These are phyloP conservation scores for Starmerella scarabaei DNA, from an alignment of 805 yeast genomes.

Conservation along the genomic window DNA sequence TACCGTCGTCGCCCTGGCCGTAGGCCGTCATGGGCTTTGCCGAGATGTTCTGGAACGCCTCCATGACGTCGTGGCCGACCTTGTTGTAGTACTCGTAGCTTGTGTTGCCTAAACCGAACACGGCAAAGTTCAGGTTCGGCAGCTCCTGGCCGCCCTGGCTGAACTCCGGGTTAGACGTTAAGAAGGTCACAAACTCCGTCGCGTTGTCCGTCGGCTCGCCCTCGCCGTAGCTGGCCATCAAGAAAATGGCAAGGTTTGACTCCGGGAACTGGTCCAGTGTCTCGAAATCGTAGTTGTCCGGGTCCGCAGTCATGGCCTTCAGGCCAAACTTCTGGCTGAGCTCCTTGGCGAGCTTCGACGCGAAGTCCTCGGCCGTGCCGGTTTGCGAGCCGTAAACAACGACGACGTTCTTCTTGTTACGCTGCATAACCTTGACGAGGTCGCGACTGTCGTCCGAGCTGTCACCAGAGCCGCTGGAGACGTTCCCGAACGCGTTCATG, in stretches of 20 bases:
- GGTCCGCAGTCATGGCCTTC: conserved; percentile 71
- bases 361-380: conserved; percentile 97
- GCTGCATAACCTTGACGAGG: conserved; percentile 31
- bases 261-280: conserved; percentile 51
- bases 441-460: conserved; percentile 10
- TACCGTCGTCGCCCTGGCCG: conserved; percentile 93
- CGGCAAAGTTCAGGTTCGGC: conserved; percentile 47
- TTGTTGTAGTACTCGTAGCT: conserved; percentile 89
- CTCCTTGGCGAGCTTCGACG: conserved; percentile 80
- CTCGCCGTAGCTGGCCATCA: conserved; percentile 92
- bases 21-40: conserved; percentile 61
- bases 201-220: conserved; percentile 98
- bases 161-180: conserved; percentile 39
- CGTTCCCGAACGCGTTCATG: not conserved
- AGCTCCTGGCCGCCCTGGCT: conserved; percentile 31
- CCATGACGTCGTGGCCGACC: conserved; percentile 46
- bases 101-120: conserved; percentile 89
- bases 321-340: conserved; percentile 69
- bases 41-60: conserved; percentile 45
- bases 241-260: conserved; percentile 51
- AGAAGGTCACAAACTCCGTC: conserved; percentile 60
- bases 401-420: conserved; percentile 58
- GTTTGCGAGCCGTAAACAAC: conserved; percentile 92
- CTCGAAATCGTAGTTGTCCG: conserved; percentile 79
- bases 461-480: conserved; percentile 1